phyloP scores from a whole-genome alignment of 768 basidiomycete genomes.

The Boletus vinaceobasis region DNA sequence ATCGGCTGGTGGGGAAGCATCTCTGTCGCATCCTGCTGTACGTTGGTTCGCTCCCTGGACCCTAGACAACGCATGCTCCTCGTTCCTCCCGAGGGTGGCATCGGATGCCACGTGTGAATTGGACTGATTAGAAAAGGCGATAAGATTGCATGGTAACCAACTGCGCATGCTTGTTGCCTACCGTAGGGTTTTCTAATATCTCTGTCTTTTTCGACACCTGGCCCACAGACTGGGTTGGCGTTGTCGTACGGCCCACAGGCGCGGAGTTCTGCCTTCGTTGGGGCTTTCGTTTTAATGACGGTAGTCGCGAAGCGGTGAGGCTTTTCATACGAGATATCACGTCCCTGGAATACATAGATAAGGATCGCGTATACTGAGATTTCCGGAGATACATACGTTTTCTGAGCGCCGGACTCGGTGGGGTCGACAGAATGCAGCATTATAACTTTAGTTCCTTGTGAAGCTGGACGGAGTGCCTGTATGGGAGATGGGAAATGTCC shows the following conservation, averaged over 20 bases:
- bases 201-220: neutral
- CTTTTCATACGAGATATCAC: neutral
- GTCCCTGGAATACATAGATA: neutral
- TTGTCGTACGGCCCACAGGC: neutral
- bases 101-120: neutral
- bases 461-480: neutral
- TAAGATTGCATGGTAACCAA: neutral
- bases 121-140: neutral
- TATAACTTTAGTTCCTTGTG: neutral
- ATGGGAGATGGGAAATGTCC: neutral
- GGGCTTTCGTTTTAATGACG: neutral
- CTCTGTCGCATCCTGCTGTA: neutral
- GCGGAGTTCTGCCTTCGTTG: neutral
- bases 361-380: neutral
- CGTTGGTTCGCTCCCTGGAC: neutral
- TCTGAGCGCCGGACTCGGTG: neutral
- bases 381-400: neutral
- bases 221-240: neutral
- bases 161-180: neutral
- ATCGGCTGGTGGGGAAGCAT: neutral
- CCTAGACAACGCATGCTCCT: neutral
- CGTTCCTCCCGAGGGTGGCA: neutral
- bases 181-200: neutral
- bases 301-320: neutral
- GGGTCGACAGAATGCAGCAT: neutral